phyloP scores from a whole-genome alignment of 331 rosid genomes.

The Rhamnella rubrinervis region DNA sequence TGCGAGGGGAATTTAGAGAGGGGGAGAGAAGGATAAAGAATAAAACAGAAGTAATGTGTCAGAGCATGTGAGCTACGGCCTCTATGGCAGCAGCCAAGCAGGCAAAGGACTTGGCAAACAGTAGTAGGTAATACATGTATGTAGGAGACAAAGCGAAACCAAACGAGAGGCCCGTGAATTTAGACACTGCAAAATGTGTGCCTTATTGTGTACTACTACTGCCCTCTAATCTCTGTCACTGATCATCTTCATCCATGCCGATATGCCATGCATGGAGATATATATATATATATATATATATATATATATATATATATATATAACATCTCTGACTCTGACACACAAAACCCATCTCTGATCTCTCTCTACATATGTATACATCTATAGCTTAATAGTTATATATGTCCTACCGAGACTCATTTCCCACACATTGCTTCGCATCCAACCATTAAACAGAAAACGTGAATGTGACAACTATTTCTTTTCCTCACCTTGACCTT shows the following conservation, averaged over 20 bases:
- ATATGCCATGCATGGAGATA: no score
- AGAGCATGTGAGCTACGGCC: conserved; percentile 57
- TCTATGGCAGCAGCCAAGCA: conserved; percentile 26
- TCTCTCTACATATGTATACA: not conserved
- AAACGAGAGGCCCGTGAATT: conserved; percentile 61
- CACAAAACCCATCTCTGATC: not conserved
- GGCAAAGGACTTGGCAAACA: not conserved
- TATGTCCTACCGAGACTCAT: not conserved
- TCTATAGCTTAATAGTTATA: not conserved
- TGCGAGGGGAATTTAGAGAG: conserved; percentile 8
- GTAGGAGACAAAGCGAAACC: conserved; percentile 44
- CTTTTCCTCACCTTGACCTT: no score
- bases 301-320: no score
- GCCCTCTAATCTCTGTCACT: not conserved
- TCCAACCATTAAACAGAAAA: conserved; percentile 32
- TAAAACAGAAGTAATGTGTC: conserved; percentile 50
- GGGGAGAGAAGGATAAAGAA: conserved; percentile 43
- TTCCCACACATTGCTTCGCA: conserved; percentile 48
- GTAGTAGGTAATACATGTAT: not conserved
- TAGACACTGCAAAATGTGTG: conserved; percentile 3
- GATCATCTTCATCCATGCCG: no score
- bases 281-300: no score
- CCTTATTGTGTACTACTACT: conserved; percentile 9
- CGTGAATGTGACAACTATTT: conserved; percentile 23
- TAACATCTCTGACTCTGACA: not conserved